Conservation (phyloP, 1,284 basidiomycete species). For the Nidula niveotomentosa region DNA sequence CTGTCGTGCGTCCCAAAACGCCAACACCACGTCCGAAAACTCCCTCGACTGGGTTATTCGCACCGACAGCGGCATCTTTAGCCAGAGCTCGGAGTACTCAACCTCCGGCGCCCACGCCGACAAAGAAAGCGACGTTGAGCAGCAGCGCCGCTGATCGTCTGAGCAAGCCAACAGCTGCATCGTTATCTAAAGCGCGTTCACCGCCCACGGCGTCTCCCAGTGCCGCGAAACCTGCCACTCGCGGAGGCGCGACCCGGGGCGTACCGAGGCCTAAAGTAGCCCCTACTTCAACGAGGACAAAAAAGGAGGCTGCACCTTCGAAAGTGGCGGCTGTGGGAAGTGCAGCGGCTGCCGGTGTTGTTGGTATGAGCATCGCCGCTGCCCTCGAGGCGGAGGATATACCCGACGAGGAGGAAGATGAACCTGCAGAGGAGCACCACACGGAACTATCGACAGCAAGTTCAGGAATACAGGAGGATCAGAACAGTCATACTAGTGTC, state of each 20-base stretch:
- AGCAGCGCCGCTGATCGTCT: constrained; percentile 56
- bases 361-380: constrained; percentile 12
- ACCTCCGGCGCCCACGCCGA: constrained; percentile 41
- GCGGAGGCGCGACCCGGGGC: constrained; percentile 1
- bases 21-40: constrained; percentile 47
- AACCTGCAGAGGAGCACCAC: background rate
- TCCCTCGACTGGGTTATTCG: constrained; percentile 61
- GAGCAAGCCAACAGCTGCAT: constrained; percentile 76
- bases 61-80: constrained; percentile 77
- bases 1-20: constrained; percentile 25
- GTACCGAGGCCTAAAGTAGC: constrained; percentile 28
- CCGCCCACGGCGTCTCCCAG: constrained; percentile 14
- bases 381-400: constrained; percentile 12
- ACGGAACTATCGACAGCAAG: background rate
- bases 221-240: constrained; percentile 17
- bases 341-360: constrained; percentile 8
- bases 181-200: constrained; percentile 46
- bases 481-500: too few relatives aligned
- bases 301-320: constrained; percentile 14
- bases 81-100: constrained; percentile 58
- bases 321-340: constrained; percentile 5
- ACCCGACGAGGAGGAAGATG: background rate
- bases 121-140: constrained; percentile 50
- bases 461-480: too few relatives aligned
- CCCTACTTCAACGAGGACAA: constrained; percentile 16